These are phyloP conservation scores for Lentinula sp. DNA, from an alignment of 768 basidiomycete genomes.

Conservation along the genomic window DNA sequence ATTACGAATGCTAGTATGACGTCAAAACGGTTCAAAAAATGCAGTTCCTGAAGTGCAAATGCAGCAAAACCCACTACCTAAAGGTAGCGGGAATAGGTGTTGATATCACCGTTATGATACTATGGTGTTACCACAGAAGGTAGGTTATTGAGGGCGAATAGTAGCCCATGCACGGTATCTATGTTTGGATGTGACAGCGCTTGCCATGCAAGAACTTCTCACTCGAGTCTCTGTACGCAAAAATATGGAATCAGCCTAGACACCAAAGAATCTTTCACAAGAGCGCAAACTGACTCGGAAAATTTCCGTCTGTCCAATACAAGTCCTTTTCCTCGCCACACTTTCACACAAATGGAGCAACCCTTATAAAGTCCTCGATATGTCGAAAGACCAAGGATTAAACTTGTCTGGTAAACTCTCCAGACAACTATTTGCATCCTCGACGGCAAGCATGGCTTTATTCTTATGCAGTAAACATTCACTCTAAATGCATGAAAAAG, in stretches of 20 bases:
- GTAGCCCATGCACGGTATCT: not conserved
- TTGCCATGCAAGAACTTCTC: conserved; percentile 4
- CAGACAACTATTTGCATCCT: not conserved
- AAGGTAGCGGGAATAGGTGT: too few species aligned
- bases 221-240: not conserved
- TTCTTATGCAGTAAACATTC: not conserved
- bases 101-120: conserved; percentile 8
- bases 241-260: not conserved
- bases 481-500: not conserved
- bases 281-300: not conserved
- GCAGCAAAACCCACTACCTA: too few species aligned
- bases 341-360: not conserved
- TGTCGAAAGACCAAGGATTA: not conserved
- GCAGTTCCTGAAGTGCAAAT: too few species aligned
- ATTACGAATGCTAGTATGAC: too few species aligned
- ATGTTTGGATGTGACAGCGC: conserved; percentile 6
- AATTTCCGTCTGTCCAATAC: not conserved
- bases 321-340: conserved; percentile 1
- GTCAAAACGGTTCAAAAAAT: too few species aligned
- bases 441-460: not conserved
- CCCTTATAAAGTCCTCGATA: not conserved
- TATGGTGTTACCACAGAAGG: conserved; percentile 4
- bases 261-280: not conserved
- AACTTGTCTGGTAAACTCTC: not conserved
- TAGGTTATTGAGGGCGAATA: not conserved